These are phyloP conservation scores for Dalechampia spathulata DNA, from an alignment of 441 rosid genomes.

Conservation along the genomic window DNA sequence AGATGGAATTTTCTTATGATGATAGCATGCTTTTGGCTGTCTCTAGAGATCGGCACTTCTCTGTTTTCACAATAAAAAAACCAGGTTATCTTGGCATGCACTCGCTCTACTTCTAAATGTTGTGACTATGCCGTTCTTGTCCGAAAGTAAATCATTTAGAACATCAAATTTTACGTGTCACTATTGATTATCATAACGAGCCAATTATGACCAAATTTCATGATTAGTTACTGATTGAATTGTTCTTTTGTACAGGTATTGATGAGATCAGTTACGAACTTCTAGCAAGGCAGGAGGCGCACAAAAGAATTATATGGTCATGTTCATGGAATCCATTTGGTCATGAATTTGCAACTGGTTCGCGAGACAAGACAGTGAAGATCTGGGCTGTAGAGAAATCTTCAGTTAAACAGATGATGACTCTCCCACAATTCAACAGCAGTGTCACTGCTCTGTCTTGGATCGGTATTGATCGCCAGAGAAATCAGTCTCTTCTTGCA, in stretches of 20 bases:
- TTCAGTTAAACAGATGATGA: slow-evolving; percentile 40
- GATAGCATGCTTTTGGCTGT: slow-evolving; percentile 75
- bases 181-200: not conserved
- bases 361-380: slow-evolving; percentile 92
- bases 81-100: slow-evolving; percentile 35
- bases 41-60: slow-evolving; percentile 91
- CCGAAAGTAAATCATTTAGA: not conserved
- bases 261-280: slow-evolving; percentile 46
- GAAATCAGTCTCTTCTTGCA: slow-evolving; percentile 48
- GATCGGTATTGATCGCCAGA: slow-evolving; percentile 52
- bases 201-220: not conserved
- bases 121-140: not conserved
- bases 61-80: slow-evolving; percentile 59
- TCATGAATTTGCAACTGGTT: slow-evolving; percentile 86
- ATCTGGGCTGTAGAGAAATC: slow-evolving; percentile 62
- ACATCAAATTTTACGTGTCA: not conserved
- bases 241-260: slow-evolving; percentile 26
- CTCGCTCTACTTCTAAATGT: not conserved
- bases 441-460: slow-evolving; percentile 88
- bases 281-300: slow-evolving; percentile 71
- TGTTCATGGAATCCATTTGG: slow-evolving; percentile 95
- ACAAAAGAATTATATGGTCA: slow-evolving; percentile 97
- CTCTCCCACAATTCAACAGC: slow-evolving; percentile 63
- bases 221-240: not conserved
- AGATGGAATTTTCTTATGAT: slow-evolving; percentile 78